Conservation (phyloP, 2,329 filamentous ascomycete genomes). For the Aureobasidium sp. region DNA sequence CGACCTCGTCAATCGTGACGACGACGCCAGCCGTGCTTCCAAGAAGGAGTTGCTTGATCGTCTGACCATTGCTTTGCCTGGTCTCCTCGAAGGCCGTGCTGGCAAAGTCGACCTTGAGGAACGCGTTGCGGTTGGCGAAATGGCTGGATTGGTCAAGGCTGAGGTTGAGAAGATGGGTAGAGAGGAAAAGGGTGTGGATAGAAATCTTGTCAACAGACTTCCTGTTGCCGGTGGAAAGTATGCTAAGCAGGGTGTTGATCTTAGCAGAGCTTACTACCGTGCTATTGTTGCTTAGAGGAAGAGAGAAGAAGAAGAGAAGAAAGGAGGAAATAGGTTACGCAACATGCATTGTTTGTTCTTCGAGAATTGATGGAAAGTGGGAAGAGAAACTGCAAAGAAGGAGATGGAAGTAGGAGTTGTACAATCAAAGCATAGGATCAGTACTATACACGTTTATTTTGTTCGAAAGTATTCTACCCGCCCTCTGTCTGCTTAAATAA, state of each 20-base stretch:
- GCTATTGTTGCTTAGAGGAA: constrained; percentile 16
- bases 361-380: background rate
- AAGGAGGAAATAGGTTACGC: background rate
- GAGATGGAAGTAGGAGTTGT: constrained; percentile 2
- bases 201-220: constrained; percentile 15
- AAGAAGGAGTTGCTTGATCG: constrained; percentile 30
- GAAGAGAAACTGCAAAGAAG: background rate
- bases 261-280: constrained; percentile 16
- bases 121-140: constrained; percentile 25
- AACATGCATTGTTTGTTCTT: background rate
- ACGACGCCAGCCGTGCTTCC: constrained; percentile 26
- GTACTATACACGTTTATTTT: background rate
- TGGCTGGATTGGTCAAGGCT: constrained; percentile 23
- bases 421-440: background rate
- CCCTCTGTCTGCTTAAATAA: too few species aligned
- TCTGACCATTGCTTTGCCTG: constrained; percentile 19
- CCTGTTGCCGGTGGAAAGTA: constrained; percentile 23
- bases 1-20: constrained; percentile 34
- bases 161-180: constrained; percentile 21
- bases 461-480: too few species aligned
- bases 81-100: constrained; percentile 17
- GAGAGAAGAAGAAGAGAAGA: background rate
- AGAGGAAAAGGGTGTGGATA: constrained; percentile 21
- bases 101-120: constrained; percentile 23
- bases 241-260: constrained; percentile 23